Evolutionary conservation across 2,329 filamentous ascomycete genomes (phyloP), one percentile per base, ranked within the genome.

Genomic region (Epichloe sp.): DNA sequence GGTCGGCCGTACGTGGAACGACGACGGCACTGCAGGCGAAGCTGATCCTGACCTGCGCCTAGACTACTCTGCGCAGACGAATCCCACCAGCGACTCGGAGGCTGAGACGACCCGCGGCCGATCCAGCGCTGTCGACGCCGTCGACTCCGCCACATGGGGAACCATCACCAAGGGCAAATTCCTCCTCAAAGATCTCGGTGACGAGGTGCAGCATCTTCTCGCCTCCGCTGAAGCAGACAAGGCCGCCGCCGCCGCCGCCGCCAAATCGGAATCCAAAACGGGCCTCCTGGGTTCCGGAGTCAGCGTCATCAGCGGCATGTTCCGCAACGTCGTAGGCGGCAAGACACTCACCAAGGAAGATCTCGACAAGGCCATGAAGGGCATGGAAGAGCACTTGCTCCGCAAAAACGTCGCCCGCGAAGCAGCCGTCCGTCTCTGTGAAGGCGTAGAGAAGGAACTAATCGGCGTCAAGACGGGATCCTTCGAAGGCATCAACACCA

Each of bases 401-500:
- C 83, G 85, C 70, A 98, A 98, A 74, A 98, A 98, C 61, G 90
- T 98, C 31, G 93, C 93, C 0, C 85, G 88, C 49, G 93, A 97
- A 72, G 93, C 93, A 15, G 93, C 91, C 2, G 78, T 95, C 35
- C 85, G 93, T 49, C 73, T 98, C 42, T 96, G 91, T 65, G 84
- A 94, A 55, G 88, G 88, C 48, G 91, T 98, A 6, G 86, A 96
- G 66, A 83, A 85, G 60, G 90, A 96, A 63, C 75, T 98, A 26
- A 70, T 96, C 17, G 90, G 93, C 31, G 83, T 90, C 58, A 96
- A 91, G 72, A 98, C 93, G 0, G 87, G 81, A 43, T 94, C 75
- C 63, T 98, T 97, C 65, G 91, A 96, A 66, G 90, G 73, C 69
- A 86, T 94, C 62, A 88, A 91, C 68, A 72, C 85, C 41, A 88